phyloP scores from a whole-genome alignment of 169 alveolate species.

The Cryptosporidium canis region DNA sequence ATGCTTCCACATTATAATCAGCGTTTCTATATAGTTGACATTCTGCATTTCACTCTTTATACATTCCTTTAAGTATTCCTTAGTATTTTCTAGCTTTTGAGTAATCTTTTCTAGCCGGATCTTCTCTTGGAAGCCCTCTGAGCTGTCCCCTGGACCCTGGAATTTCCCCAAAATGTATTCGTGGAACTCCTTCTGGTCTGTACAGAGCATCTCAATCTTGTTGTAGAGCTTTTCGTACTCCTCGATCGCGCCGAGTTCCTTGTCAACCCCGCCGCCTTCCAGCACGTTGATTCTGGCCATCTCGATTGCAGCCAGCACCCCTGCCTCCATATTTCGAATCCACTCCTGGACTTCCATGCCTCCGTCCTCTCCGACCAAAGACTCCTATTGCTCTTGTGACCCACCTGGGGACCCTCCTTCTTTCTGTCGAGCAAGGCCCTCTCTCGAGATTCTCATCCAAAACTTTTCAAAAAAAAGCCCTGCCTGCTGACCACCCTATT shows the following conservation, averaged over 20 bases:
- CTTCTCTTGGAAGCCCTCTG: neutral
- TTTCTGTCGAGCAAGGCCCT: no score
- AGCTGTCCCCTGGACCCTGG: neutral
- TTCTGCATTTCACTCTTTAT: slow-evolving; percentile 7
- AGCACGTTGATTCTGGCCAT: neutral
- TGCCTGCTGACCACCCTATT: no score
- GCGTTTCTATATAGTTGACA: slow-evolving; percentile 20
- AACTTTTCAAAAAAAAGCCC: no score
- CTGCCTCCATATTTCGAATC: neutral
- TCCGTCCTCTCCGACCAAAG: neutral
- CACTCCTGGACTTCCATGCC: neutral
- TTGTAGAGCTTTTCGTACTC: neutral
- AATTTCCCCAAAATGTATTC: neutral
- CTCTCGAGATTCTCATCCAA: no score
- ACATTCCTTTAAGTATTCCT: slow-evolving; percentile 27
- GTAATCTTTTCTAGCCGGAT: neutral
- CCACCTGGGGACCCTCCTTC: no score
- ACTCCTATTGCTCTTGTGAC: no score
- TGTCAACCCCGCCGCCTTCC: neutral
- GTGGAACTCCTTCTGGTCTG: neutral
- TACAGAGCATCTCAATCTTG: neutral
- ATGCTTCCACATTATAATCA: slow-evolving; percentile 30
- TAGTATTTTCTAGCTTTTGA: slow-evolving; percentile 17
- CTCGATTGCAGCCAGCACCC: slow-evolving; percentile 15
- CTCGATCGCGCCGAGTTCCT: neutral